These are phyloP conservation scores for Picochlorum sp. DNA, from an alignment of 139 green algal species.

Conservation along the genomic window DNA sequence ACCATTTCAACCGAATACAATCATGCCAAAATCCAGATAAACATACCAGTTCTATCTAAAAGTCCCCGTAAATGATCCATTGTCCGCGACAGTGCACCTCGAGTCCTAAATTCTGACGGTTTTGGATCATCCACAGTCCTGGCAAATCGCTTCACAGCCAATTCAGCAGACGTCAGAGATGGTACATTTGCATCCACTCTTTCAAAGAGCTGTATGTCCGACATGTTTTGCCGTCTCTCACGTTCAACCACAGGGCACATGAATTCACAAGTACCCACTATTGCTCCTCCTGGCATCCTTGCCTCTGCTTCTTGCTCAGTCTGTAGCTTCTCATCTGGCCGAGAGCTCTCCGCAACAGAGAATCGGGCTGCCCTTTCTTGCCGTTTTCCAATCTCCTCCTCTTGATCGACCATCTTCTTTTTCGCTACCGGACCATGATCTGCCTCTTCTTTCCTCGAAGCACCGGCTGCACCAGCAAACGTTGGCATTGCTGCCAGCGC, in stretches of 20 bases:
- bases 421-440: no score
- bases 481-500: slow-evolving; percentile 22
- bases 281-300: neutral
- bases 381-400: slow-evolving; percentile 4
- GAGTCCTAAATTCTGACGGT: slow-evolving; percentile 56
- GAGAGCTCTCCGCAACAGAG: neutral
- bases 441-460: neutral
- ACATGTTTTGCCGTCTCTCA: slow-evolving; percentile 26
- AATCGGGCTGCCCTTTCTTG: slow-evolving; percentile 12
- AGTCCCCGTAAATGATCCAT: slow-evolving; percentile 60
- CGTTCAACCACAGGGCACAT: slow-evolving; percentile 59
- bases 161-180: slow-evolving; percentile 21
- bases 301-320: neutral
- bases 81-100: slow-evolving; percentile 41
- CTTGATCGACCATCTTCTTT: no score
- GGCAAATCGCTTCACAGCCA: slow-evolving; percentile 66
- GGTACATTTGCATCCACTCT: slow-evolving; percentile 24
- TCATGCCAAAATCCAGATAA: slow-evolving; percentile 4
- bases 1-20: neutral
- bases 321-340: neutral
- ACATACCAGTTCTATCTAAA: slow-evolving; percentile 34
- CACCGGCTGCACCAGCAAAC: slow-evolving; percentile 8
- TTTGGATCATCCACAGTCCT: slow-evolving; percentile 42
- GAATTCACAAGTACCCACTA: slow-evolving; percentile 45
- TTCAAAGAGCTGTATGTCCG: slow-evolving; percentile 60